Conservation (phyloP, 169 alveolate genomes). For the Besnoitia besnoiti region DNA sequence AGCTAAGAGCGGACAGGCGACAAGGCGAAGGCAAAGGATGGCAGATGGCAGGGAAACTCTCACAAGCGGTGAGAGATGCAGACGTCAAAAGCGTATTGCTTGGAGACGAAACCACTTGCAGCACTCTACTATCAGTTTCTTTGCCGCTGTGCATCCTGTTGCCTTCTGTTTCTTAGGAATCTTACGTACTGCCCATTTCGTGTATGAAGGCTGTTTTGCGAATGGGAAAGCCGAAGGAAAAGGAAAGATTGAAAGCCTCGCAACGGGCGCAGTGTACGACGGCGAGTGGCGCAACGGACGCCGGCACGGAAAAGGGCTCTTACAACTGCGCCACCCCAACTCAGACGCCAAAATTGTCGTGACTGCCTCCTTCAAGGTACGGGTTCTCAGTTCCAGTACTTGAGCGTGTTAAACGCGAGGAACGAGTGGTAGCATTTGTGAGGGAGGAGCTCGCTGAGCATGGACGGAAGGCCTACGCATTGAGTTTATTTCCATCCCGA, state of each 20-base stretch:
- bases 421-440: too few relatives aligned
- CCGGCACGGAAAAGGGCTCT: constrained; percentile 35
- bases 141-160: not conserved
- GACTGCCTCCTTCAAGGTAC: not conserved
- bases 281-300: constrained; percentile 38
- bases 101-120: too few relatives aligned
- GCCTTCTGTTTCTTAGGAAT: not conserved
- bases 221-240: constrained; percentile 15
- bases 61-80: too few relatives aligned
- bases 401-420: too few relatives aligned
- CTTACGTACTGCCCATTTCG: not conserved
- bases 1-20: not conserved
- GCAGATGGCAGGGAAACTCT: not conserved
- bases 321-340: not conserved
- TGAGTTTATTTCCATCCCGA: too few relatives aligned
- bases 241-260: not conserved
- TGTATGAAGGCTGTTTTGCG: constrained; percentile 14
- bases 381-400: too few relatives aligned
- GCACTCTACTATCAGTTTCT: too few relatives aligned
- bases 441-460: too few relatives aligned
- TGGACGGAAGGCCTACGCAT: too few relatives aligned
- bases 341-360: not conserved
- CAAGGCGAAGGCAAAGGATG: not conserved
- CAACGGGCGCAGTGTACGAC: not conserved
- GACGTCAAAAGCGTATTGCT: too few relatives aligned